phyloP scores from a whole-genome alignment of 176 grass and related monocot species.

The Areca catechu region DNA sequence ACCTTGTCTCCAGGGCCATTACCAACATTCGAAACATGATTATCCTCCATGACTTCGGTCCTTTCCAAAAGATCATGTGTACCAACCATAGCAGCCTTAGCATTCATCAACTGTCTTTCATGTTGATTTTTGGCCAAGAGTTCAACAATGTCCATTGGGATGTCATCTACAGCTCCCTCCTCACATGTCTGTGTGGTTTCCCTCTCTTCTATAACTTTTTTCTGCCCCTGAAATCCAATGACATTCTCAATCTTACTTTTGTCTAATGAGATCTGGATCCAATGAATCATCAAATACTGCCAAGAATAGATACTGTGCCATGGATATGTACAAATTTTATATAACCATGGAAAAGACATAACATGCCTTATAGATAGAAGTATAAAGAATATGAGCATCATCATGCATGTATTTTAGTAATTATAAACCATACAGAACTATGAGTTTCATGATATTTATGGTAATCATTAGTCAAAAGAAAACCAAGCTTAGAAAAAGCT shows the following conservation, averaged over 20 bases:
- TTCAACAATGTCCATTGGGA: slow-evolving; percentile 90
- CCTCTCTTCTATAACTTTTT: slow-evolving; percentile 9
- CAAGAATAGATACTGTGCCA: no score
- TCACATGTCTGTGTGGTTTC: slow-evolving; percentile 19
- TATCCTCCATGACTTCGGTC: slow-evolving; percentile 24
- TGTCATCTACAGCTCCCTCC: slow-evolving; percentile 39
- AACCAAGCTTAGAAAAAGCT: no score
- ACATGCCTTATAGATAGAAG: no score
- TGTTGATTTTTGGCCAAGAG: slow-evolving; percentile 54
- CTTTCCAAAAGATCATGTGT: not conserved
- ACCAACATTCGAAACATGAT: slow-evolving; percentile 14
- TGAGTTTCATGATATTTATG: no score
- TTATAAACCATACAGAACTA: no score
- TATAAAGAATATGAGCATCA: no score
- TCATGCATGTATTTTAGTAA: no score
- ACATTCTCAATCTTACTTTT: slow-evolving; percentile 25
- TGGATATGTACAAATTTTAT: no score
- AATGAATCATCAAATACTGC: no score
- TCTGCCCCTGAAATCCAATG: slow-evolving; percentile 17
- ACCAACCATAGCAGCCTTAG: slow-evolving; percentile 13
- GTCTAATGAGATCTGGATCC: slow-evolving; percentile 18
- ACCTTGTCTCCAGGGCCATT: slow-evolving; percentile 19
- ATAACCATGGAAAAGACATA: no score
- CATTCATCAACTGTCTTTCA: slow-evolving; percentile 34
- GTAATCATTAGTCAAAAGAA: no score